Evolutionary conservation across 2,329 filamentous ascomycete genomes (phyloP).

Genomic region (Neofusicoccum laricinum): DNA sequence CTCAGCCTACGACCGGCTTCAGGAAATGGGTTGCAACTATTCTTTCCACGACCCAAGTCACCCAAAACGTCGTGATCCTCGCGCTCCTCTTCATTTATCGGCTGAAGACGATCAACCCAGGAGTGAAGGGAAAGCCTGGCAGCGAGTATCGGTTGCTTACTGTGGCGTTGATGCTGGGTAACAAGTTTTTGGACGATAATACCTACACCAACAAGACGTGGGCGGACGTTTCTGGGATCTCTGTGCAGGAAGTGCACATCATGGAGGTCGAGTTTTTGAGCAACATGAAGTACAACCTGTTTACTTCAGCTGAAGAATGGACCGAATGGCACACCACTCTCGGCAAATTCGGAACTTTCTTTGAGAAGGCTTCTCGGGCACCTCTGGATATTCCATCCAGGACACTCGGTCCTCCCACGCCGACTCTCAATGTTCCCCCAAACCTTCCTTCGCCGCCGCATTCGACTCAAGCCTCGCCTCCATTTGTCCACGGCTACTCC

Average conservation of each 20-base stretch:
- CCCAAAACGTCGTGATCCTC: conserved; percentile 88
- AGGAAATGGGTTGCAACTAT: conserved; percentile 92
- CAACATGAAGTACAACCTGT: conserved; percentile 93
- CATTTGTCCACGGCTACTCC: conserved; percentile 39
- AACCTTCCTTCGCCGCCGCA: conserved; percentile 52
- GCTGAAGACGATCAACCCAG: conserved; percentile 84
- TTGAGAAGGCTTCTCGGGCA: conserved; percentile 63
- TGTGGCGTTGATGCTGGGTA: conserved; percentile 94
- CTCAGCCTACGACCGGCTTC: conserved; percentile 75
- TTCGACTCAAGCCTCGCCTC: conserved; percentile 51
- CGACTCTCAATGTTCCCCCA: conserved; percentile 39
- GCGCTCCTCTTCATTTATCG: conserved; percentile 91
- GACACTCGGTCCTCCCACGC: conserved; percentile 31
- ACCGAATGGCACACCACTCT: conserved; percentile 80
- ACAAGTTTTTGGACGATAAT: conserved; percentile 98
- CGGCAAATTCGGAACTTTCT: conserved; percentile 78
- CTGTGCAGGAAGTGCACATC: conserved; percentile 91
- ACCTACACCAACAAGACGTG: conserved; percentile 99
- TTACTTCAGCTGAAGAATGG: conserved; percentile 85
- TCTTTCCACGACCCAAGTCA: conserved; percentile 90
- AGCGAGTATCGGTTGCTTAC: conserved; percentile 93
- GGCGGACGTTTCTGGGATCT: conserved; percentile 95
- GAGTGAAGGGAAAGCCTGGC: conserved; percentile 83
- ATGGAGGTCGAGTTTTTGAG: conserved; percentile 99
- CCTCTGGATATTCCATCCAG: conserved; percentile 40